Conservation (phyloP, 176 grass and related monocot species). For the Carex pumila region DNA sequence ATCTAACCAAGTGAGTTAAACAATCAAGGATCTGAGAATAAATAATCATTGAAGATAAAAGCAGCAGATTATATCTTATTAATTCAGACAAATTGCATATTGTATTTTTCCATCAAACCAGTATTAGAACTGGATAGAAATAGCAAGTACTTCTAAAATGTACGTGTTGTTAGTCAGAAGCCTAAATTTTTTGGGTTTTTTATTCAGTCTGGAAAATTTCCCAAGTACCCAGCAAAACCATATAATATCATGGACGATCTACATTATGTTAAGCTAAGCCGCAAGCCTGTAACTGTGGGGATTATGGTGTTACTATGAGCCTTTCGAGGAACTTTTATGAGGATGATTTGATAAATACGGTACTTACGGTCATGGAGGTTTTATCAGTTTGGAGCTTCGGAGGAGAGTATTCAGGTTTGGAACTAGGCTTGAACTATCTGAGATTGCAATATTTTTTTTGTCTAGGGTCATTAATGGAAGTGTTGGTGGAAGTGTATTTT, state of each 20-base stretch:
- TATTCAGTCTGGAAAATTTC: not conserved
- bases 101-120: not conserved
- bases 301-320: slow-evolving; percentile 2
- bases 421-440: slow-evolving; percentile 38
- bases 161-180: not conserved
- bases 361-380: slow-evolving; percentile 52
- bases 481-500: slow-evolving; percentile 66
- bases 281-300: slow-evolving; percentile 6
- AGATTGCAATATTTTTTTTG: slow-evolving; percentile 52
- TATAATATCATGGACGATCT: not conserved
- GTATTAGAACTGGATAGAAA: not conserved
- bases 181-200: not conserved
- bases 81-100: not conserved
- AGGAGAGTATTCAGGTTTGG: slow-evolving; percentile 18
- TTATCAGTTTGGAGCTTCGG: slow-evolving; percentile 38
- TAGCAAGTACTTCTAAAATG: not conserved
- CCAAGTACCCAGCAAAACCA: not conserved
- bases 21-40: not conserved
- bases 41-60: too few species aligned
- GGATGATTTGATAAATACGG: slow-evolving; percentile 61
- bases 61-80: not conserved
- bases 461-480: slow-evolving; percentile 25
- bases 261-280: not conserved
- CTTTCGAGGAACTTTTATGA: slow-evolving; percentile 47
- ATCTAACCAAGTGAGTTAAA: not conserved